Percentiles rank a stretch among this genome's conserved stretches.
phyloP scores from a whole-genome alignment of 345 rosid genomes.

The Theobroma cacao region DNA sequence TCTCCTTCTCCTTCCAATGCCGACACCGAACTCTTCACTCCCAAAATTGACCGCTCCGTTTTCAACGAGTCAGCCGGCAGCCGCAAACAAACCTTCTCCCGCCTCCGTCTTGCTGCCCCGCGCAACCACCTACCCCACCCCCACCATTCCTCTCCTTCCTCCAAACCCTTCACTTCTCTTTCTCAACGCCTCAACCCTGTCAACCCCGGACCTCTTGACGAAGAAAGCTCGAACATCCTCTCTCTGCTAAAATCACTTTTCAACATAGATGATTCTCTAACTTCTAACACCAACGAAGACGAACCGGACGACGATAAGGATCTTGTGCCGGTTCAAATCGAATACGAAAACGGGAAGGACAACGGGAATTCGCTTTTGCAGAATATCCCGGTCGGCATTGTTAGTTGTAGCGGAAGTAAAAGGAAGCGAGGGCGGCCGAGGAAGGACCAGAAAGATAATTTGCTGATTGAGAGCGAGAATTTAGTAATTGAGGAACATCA shows the following conservation, averaged over 20 bases:
- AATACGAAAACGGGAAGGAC: slow-evolving; percentile 17
- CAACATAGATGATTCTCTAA: slow-evolving; percentile 31
- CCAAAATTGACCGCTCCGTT: slow-evolving; percentile 80
- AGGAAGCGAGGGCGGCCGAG: slow-evolving; percentile 70
- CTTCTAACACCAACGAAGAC: neutral
- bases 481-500: slow-evolving; percentile 1
- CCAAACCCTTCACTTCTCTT: slow-evolving; percentile 22
- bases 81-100: slow-evolving; percentile 88
- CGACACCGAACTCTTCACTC: slow-evolving; percentile 50
- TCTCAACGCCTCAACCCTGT: slow-evolving; percentile 14
- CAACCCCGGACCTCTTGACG: slow-evolving; percentile 32
- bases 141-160: slow-evolving; percentile 17
- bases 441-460: slow-evolving; percentile 32
- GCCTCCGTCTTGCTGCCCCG: slow-evolving; percentile 72
- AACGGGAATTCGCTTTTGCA: slow-evolving; percentile 12
- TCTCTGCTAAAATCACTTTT: slow-evolving; percentile 62
- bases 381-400: slow-evolving; percentile 21
- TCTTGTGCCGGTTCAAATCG: slow-evolving; percentile 40
- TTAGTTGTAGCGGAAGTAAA: slow-evolving; percentile 26
- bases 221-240: slow-evolving; percentile 48
- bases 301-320: slow-evolving; percentile 24
- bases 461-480: slow-evolving; percentile 5
- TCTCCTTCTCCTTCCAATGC: slow-evolving; percentile 30
- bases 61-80: slow-evolving; percentile 98
- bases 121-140: slow-evolving; percentile 32